Evolutionary conservation across 2,329 filamentous ascomycete genomes (phyloP).

Genomic region (Exserohilum rostratum): DNA sequence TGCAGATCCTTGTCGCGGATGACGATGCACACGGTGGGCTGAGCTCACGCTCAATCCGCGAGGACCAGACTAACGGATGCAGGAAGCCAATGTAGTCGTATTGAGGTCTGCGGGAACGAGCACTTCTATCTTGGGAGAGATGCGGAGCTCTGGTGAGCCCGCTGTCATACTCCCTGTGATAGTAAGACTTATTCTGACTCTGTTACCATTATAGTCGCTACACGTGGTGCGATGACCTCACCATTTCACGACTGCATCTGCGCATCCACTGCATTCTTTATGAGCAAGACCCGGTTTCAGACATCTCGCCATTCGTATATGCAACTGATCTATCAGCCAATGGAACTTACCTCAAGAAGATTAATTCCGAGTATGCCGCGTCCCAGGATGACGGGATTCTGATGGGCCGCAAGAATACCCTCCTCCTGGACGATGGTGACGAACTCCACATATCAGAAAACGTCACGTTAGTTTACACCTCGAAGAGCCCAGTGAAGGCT

Average conservation of each 20-base stretch:
- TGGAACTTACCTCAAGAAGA: constrained; percentile 47
- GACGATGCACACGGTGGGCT: constrained; percentile 25
- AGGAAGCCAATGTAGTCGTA: constrained; percentile 31
- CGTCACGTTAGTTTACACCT: constrained; percentile 37
- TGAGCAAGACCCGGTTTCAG: constrained; percentile 44
- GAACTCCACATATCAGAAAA: constrained; percentile 44
- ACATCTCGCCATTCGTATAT: constrained; percentile 55
- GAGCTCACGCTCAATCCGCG: not conserved
- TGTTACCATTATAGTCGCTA: constrained; percentile 30
- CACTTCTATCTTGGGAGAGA: constrained; percentile 47
- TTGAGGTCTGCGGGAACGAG: constrained; percentile 44
- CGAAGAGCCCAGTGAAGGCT: constrained; percentile 10
- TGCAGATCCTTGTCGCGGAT: constrained; percentile 31
- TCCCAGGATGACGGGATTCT: constrained; percentile 36
- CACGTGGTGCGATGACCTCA: constrained; percentile 38
- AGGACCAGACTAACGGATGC: constrained; percentile 24
- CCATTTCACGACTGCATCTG: constrained; percentile 55
- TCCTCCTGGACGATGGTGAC: constrained; percentile 55
- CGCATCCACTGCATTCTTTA: constrained; percentile 55
- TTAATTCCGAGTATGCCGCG: constrained; percentile 24
- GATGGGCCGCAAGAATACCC: constrained; percentile 43
- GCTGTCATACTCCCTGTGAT: not conserved
- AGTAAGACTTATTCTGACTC: constrained; percentile 23
- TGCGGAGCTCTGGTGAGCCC: constrained; percentile 39
- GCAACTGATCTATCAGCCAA: constrained; percentile 55